Conservation (phyloP, 2,329 filamentous ascomycete genomes). For the Allantophomopsis lycopodina region DNA sequence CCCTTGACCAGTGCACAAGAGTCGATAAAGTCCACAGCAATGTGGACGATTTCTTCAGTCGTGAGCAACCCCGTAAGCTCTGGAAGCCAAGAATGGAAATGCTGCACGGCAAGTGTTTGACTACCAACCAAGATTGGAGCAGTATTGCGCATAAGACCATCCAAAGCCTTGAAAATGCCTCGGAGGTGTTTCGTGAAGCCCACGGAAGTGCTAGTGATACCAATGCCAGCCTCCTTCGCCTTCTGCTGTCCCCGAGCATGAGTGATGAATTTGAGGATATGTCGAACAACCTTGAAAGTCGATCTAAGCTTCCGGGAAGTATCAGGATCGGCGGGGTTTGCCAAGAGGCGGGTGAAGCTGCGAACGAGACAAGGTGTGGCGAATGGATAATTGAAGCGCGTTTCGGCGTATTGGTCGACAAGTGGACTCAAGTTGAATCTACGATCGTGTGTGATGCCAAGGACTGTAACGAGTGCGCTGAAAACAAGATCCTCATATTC, state of each 20-base stretch:
- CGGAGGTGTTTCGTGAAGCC: constrained; percentile 73
- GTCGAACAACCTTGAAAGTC: constrained; percentile 87
- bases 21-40: constrained; percentile 88
- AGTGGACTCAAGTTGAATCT: constrained; percentile 84
- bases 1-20: constrained; percentile 79
- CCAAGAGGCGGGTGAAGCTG: constrained; percentile 73
- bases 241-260: constrained; percentile 78
- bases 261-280: constrained; percentile 89
- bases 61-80: constrained; percentile 67
- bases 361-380: constrained; percentile 78
- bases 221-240: constrained; percentile 76
- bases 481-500: constrained; percentile 91
- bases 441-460: constrained; percentile 89
- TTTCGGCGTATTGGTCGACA: constrained; percentile 84
- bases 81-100: constrained; percentile 95
- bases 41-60: constrained; percentile 75
- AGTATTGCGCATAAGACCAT: constrained; percentile 77
- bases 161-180: constrained; percentile 78
- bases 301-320: constrained; percentile 74
- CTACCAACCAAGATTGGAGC: constrained; percentile 82
- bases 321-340: constrained; percentile 70
- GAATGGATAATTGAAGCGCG: constrained; percentile 83
- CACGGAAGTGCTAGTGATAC: constrained; percentile 61
- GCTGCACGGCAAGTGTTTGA: constrained; percentile 88
- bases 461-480: constrained; percentile 73